These are phyloP conservation scores for Leccinum imitatum DNA, from an alignment of 768 basidiomycete genomes.

Conservation along the genomic window DNA sequence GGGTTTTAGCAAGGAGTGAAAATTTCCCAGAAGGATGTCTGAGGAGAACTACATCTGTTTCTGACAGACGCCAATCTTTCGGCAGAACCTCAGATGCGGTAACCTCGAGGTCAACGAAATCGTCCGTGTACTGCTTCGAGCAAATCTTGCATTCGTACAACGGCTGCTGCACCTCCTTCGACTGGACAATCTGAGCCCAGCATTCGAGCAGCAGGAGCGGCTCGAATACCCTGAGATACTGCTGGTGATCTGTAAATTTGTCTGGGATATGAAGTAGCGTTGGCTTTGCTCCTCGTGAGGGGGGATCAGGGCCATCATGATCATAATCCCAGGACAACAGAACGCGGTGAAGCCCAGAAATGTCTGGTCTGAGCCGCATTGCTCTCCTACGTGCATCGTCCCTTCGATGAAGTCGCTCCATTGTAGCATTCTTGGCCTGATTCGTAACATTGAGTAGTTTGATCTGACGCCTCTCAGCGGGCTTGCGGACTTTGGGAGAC, in stretches of 20 bases:
- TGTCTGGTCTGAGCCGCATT: constrained; percentile 78
- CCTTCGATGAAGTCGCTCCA: constrained; percentile 52
- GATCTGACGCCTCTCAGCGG: constrained; percentile 57
- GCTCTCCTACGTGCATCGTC: constrained; percentile 61
- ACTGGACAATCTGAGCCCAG: constrained; percentile 83
- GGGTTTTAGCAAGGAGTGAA: constrained; percentile 71
- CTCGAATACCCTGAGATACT: constrained; percentile 77
- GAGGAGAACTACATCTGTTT: constrained; percentile 85
- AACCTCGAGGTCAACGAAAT: constrained; percentile 80
- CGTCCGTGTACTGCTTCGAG: constrained; percentile 70
- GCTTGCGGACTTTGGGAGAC: constrained; percentile 58
- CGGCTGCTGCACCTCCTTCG: constrained; percentile 65
- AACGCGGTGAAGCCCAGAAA: constrained; percentile 71
- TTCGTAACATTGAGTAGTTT: constrained; percentile 59
- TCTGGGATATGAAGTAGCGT: constrained; percentile 53
- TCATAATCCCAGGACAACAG: constrained; percentile 89
- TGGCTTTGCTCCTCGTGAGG: constrained; percentile 40
- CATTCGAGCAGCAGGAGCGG: constrained; percentile 86
- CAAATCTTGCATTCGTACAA: constrained; percentile 61
- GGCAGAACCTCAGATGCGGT: constrained; percentile 55
- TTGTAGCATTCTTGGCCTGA: constrained; percentile 40
- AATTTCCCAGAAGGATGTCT: constrained; percentile 53
- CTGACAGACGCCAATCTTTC: constrained; percentile 73
- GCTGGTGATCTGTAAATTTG: constrained; percentile 57
- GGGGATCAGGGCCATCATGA: constrained; percentile 61